Percentiles rank a stretch among this genome's conserved stretches.
phyloP scores from a whole-genome alignment of 2,329 filamentous ascomycete species.

The Graphilbum ipis-grandicollis region DNA sequence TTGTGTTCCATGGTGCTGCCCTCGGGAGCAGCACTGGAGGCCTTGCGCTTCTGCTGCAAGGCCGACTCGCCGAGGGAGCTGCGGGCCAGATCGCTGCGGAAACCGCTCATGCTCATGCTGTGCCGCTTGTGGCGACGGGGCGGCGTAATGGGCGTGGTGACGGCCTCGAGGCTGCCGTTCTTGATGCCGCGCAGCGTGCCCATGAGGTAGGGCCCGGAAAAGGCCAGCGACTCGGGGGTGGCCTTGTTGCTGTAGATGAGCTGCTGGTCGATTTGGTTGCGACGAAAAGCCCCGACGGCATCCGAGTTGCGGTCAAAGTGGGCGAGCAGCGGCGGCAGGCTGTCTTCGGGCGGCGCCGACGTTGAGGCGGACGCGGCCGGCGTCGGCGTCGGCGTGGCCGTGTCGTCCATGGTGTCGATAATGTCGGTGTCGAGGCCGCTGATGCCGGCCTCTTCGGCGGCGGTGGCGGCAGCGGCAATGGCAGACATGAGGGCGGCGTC shows the following conservation, averaged over 20 bases:
- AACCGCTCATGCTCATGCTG: conserved; percentile 9
- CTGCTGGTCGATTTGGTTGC: conserved; percentile 44
- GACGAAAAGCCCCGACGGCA: conserved; percentile 64
- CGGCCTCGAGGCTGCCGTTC: conserved; percentile 46
- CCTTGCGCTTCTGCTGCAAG: conserved; percentile 39
- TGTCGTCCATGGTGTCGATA: conserved; percentile 16
- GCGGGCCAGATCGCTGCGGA: conserved; percentile 21
- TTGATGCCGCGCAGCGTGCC: conserved; percentile 46
- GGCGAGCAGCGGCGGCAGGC: conserved; percentile 35
- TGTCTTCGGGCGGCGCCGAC: conserved; percentile 25
- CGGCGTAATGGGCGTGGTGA: conserved; percentile 51
- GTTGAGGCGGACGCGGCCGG: neutral
- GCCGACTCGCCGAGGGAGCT: conserved; percentile 32
- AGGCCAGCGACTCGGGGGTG: conserved; percentile 43
- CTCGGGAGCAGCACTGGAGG: conserved; percentile 16
- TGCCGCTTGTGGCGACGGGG: conserved; percentile 37
- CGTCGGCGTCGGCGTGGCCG: neutral
- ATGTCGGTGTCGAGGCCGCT: conserved; percentile 31
- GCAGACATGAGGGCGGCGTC: neutral
- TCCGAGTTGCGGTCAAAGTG: conserved; percentile 50
- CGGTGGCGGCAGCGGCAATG: conserved; percentile 21
- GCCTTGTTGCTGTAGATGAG: conserved; percentile 42
- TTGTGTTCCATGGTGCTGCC: conserved; percentile 32
- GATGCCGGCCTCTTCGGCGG: conserved; percentile 24
- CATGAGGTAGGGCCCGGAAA: conserved; percentile 41